phyloP scores from a whole-genome alignment of 2,329 filamentous ascomycete genomes.

The Colletotrichum trifolii region DNA sequence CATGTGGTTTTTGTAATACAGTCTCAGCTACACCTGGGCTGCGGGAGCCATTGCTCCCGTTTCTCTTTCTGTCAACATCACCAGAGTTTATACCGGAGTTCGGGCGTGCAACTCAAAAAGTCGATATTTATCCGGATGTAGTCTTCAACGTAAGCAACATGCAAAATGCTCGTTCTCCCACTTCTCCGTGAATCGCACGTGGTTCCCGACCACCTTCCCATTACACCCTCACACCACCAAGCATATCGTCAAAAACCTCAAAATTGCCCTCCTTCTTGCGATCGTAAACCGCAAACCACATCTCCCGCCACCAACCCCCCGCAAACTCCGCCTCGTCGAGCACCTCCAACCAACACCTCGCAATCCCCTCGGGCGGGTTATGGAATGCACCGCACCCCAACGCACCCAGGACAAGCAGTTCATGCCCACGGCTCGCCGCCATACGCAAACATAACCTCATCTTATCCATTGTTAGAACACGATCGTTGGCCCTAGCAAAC shows the following conservation, averaged over 20 bases:
- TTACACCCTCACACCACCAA: slow-evolving; percentile 51
- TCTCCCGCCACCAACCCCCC: slow-evolving; percentile 71
- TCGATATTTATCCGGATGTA: too few relatives aligned
- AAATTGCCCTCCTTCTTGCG: slow-evolving; percentile 59
- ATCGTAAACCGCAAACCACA: slow-evolving; percentile 73
- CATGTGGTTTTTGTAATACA: too few relatives aligned
- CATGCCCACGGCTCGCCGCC: slow-evolving; percentile 66
- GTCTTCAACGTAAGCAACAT: too few relatives aligned
- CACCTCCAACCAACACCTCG: slow-evolving; percentile 70
- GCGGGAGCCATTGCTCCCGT: too few relatives aligned
- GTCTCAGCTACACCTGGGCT: too few relatives aligned
- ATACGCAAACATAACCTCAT: slow-evolving; percentile 71
- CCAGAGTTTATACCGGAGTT: too few relatives aligned
- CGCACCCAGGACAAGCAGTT: slow-evolving; percentile 73
- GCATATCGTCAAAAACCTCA: slow-evolving; percentile 57
- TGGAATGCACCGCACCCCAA: slow-evolving; percentile 75
- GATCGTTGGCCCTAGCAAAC: slow-evolving; percentile 56
- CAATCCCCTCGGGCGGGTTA: slow-evolving; percentile 73
- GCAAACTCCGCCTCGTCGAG: slow-evolving; percentile 69
- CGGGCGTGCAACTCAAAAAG: too few relatives aligned
- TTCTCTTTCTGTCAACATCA: too few relatives aligned
- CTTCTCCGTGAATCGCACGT: too few relatives aligned
- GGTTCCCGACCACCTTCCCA: not conserved
- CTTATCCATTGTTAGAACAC: slow-evolving; percentile 69
- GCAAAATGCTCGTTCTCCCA: too few relatives aligned